Percentiles rank a stretch among this genome's conserved stretches.
phyloP scores from a whole-genome alignment of 192 early-diverging fungal species.

The Linnemannia elongata region DNA sequence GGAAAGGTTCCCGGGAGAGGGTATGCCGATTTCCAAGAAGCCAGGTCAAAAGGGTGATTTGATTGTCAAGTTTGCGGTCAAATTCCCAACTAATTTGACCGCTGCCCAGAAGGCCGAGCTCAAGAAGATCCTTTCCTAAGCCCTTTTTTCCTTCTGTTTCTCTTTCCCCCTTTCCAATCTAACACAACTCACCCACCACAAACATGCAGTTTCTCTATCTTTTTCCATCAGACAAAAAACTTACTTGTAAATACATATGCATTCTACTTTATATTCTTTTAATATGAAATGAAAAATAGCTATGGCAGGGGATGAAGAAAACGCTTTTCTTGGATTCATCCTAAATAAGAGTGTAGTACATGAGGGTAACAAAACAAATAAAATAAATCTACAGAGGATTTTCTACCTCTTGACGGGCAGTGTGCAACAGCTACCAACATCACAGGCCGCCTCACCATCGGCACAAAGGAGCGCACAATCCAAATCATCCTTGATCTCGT shows the following conservation, averaged over 20 bases:
- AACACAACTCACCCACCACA: neutral
- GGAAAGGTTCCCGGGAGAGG: constrained; percentile 81
- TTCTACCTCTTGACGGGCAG: constrained; percentile 46
- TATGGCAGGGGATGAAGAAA: constrained; percentile 5
- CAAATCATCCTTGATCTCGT: constrained; percentile 9
- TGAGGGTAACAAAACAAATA: neutral
- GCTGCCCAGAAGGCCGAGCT: constrained; percentile 79
- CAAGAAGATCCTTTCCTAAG: constrained; percentile 54
- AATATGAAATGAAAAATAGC: neutral
- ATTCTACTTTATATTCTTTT: neutral
- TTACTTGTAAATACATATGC: neutral
- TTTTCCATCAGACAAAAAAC: neutral
- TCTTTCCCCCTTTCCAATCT: neutral
- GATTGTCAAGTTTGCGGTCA: constrained; percentile 83
- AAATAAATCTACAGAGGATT: neutral
- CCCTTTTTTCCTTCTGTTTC: neutral
- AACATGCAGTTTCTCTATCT: neutral
- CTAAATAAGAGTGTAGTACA: neutral
- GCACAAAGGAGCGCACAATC: constrained; percentile 43
- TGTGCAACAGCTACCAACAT: constrained; percentile 48
- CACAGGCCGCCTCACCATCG: constrained; percentile 45
- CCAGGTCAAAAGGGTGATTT: constrained; percentile 87
- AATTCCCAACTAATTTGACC: constrained; percentile 80
- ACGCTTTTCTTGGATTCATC: constrained; percentile 13
- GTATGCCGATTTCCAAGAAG: constrained; percentile 92